These are phyloP conservation scores for Tolypocladium inflatum DNA, from an alignment of 2,329 filamentous ascomycete genomes.

Conservation along the genomic window DNA sequence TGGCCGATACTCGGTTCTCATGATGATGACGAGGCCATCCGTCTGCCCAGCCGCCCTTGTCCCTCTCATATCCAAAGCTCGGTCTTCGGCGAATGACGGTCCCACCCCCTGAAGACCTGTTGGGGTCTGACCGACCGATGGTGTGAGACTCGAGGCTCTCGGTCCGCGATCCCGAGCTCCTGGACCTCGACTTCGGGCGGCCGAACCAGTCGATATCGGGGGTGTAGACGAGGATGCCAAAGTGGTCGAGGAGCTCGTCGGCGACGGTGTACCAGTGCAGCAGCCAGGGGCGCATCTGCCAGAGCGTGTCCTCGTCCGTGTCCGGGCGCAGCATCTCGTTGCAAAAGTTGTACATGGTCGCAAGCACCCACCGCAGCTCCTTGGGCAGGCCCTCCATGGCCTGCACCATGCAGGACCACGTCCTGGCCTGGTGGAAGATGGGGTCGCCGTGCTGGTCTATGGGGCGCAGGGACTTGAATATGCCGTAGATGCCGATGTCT, in stretches of 20 bases:
- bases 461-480: conserved; percentile 13
- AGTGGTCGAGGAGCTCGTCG: conserved; percentile 11
- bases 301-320: conserved; percentile 8
- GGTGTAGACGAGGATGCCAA: conserved; percentile 5
- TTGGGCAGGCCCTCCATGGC: conserved; percentile 11
- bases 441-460: conserved; percentile 13
- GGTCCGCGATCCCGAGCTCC: too few relatives aligned
- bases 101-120: neutral
- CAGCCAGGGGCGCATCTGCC: conserved; percentile 18
- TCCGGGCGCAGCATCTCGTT: conserved; percentile 14
- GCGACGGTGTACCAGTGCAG: conserved; percentile 16
- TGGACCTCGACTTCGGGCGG: neutral
- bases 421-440: conserved; percentile 16
- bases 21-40: neutral
- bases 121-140: neutral
- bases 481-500: conserved; percentile 7
- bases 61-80: neutral
- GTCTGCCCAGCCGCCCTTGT: neutral
- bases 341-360: conserved; percentile 20
- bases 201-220: conserved; percentile 17
- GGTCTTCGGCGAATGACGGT: neutral
- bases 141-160: neutral
- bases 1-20: neutral
- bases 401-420: conserved; percentile 21
- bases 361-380: conserved; percentile 21